Evolutionary conservation across 371 early-diverging fungal species (phyloP), one percentile per base, ranked within the genome.

Genomic region (Sporodiniella umbellata): DNA sequence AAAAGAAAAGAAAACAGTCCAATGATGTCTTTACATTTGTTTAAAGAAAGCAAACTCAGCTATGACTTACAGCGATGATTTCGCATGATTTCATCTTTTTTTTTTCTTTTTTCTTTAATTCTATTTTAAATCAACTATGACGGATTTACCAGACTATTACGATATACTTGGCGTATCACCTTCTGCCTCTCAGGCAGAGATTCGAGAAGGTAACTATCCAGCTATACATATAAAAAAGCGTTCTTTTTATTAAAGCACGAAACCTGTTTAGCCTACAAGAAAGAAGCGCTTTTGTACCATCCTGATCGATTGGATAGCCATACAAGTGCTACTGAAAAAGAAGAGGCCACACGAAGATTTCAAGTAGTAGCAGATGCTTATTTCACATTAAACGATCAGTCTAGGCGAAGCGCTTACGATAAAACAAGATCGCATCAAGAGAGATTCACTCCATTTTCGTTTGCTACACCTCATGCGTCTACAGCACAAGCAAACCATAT

Each of bases 311-410:
- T 87, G 21, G 56, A 73, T 37, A 51, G 66, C 8, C 57, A 28
- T 61, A 80, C 61, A 63, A 83, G 51, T 33, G 79, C 80, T 42
- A 46, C 63, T 15, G 88, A 84, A 35, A 71, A 80, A 31, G 80
- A 82, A 56, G 82, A 86, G 65, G 87, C 85, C 67, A 85, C 86
- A 6, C 76, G 78, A 42, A 70, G 79, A 47, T 95, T 94, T 68
- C 93, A 94, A 61, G 60, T 78, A 8, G 53, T 96, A 8, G 84
- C 86, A 1, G 75, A 79, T 38, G 92, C 89, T 7, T 97, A 96
- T 74, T 64, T 82, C 17, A 78, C 94, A 2, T 75, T 98, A 24
- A 76, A 80, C 12, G 90, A 94, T 60, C 60, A 78, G 0, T 68
- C 71, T 33, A 73, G 87, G 45, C 78, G 93, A 48, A 58, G 68